Evolutionary conservation across 1,284 basidiomycete species (phyloP).

Genomic region (Naganishia liquefaciens): DNA sequence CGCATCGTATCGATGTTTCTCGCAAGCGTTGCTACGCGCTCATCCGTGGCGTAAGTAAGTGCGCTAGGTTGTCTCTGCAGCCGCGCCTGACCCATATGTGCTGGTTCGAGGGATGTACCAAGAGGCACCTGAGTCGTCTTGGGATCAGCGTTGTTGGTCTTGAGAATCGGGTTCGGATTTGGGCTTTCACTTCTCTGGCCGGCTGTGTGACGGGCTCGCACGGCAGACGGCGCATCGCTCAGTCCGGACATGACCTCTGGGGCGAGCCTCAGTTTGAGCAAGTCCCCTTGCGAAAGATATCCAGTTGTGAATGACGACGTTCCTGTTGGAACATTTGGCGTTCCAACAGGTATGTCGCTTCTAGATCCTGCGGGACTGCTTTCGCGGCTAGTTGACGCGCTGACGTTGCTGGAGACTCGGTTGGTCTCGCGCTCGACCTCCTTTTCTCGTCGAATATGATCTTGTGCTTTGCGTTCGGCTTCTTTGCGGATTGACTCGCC

Average conservation of each 20-base stretch:
- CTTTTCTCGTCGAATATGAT: background rate
- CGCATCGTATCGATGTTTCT: conserved; percentile 74
- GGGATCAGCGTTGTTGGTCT: conserved; percentile 13
- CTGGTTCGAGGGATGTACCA: conserved; percentile 51
- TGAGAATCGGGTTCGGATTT: background rate
- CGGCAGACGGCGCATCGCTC: background rate
- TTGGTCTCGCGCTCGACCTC: background rate
- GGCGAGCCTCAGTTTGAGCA: conserved; percentile 28
- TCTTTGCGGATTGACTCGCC: conserved; percentile 43
- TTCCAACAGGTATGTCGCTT: conserved; percentile 31
- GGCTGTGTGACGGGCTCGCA: conserved; percentile 4
- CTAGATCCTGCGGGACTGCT: conserved; percentile 10
- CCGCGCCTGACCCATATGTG: conserved; percentile 42
- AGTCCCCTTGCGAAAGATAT: conserved; percentile 29
- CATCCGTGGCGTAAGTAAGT: conserved; percentile 73
- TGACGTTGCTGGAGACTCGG: background rate
- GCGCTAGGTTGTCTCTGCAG: conserved; percentile 54
- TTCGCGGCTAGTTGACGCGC: background rate
- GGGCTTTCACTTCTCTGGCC: background rate
- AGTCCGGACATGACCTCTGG: conserved; percentile 7
- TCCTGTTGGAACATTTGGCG: conserved; percentile 28
- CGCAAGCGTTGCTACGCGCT: conserved; percentile 68
- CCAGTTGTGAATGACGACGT: conserved; percentile 27
- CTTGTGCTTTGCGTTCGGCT: conserved; percentile 35
- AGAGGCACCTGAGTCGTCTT: conserved; percentile 38